Conservation (phyloP, 345 rosid genomes). For the Gossypium mustelinum region DNA sequence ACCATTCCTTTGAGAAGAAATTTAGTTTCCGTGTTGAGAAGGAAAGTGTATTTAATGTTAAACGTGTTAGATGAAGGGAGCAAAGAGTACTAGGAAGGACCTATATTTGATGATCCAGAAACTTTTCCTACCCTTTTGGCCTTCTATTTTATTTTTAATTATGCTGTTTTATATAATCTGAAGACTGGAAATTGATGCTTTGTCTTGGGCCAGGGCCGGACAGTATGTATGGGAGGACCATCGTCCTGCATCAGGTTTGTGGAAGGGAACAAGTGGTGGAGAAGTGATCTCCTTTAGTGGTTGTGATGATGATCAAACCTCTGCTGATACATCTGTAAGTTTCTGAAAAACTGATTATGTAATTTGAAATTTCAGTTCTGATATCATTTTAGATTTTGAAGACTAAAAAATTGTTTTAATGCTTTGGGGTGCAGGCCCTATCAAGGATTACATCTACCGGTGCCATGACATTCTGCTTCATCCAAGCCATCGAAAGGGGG, state of each 20-base stretch:
- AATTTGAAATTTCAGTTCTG: constrained; percentile 4
- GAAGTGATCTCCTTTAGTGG: constrained; percentile 83
- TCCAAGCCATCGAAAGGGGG: constrained; percentile 77
- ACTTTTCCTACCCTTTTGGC: background rate
- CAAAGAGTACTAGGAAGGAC: background rate
- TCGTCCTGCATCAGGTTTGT: constrained; percentile 73
- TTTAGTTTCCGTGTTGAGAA: background rate
- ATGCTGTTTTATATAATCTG: background rate
- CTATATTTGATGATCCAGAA: background rate
- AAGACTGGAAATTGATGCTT: background rate
- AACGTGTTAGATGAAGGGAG: background rate
- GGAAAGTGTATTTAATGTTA: background rate
- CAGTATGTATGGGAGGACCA: constrained; percentile 44
- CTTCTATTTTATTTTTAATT: background rate
- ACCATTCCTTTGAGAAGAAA: background rate
- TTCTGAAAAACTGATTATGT: background rate
- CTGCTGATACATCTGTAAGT: constrained; percentile 87
- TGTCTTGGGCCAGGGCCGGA: constrained; percentile 45
- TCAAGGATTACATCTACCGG: constrained; percentile 80
- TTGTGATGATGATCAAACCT: constrained; percentile 87
- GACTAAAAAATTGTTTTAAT: background rate
- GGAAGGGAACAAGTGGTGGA: constrained; percentile 92
- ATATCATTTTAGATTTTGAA: background rate
- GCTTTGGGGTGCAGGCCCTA: constrained; percentile 46
- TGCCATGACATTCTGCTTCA: constrained; percentile 88